Evolutionary conservation across 805 yeast genomes (phyloP), one percentile per base, ranked within the genome.

Genomic region (Yamadazyma paraphyllophila): DNA sequence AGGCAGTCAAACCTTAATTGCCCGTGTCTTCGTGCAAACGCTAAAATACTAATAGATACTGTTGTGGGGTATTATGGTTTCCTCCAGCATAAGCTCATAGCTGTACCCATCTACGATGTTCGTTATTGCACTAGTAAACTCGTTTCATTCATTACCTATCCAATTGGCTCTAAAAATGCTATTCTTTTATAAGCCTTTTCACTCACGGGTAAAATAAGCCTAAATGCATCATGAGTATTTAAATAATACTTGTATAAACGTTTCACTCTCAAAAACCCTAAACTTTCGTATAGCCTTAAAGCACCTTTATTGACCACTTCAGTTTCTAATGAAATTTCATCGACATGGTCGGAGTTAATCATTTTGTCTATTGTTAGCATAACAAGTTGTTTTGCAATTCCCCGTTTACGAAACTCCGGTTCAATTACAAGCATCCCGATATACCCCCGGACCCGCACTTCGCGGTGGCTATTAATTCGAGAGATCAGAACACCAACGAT

Each of bases 401-500:
- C 96, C 36, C 68, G 70, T 2, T 95, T 91, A 45, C 99, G 71
- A 60, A 75, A 82, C 12, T 66, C 60, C 32, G 81, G 80, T 41
- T 83, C 82, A 10, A 92, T 96, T 0, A 95, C 96, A 44, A 94
- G 68, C 99, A 94, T 94, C 2, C 97, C 99, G 25, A 94, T 91
- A 59, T 94, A 94, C 0, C 99, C 99, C 49, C 99, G 74, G 54
- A 74, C 60, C 48, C 96, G 73, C 9, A 80, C 83, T 16, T 77
- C 74, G 48, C 92, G 74, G 64, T 92, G 97, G 1, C 78, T 71
- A 51, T 87, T 96, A 10, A 82, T 79, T 57, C 90, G 88, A 43
- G 95, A 83, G 6, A 94, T 87, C 7, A 92, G 82, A 32, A 85
- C 88, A 2, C 97, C 99, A n/a, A 91, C 71, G 2, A 84, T 74